Conservation (phyloP, 2,329 filamentous ascomycete genomes). For the Cladosporium oxysporum region DNA sequence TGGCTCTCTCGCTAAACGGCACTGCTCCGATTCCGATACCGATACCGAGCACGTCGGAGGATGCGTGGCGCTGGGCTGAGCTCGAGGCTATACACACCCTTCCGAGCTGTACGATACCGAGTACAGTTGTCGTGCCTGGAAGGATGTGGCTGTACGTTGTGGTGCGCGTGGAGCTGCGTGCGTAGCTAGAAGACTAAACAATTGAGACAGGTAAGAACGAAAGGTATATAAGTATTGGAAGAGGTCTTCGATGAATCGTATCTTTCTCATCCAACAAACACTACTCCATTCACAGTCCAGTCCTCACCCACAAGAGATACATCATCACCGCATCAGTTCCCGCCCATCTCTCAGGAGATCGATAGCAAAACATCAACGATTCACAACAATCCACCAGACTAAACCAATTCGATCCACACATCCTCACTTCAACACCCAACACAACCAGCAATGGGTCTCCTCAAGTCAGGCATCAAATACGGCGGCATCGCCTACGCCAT, state of each 20-base stretch:
- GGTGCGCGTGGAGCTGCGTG: neutral
- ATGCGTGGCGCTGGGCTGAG: slow-evolving; percentile 1
- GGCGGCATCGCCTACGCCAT: slow-evolving; percentile 10
- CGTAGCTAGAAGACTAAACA: neutral
- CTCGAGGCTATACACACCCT: neutral
- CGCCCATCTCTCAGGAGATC: neutral
- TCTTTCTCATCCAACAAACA: neutral
- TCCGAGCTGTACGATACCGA: neutral
- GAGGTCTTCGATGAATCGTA: neutral
- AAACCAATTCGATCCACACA: neutral
- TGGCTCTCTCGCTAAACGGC: slow-evolving; percentile 1
- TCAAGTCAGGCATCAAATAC: slow-evolving; percentile 5
- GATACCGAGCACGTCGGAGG: neutral
- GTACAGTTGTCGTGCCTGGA: neutral
- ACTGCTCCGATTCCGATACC: neutral
- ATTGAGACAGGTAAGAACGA: neutral
- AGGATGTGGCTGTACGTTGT: neutral
- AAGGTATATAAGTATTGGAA: neutral
- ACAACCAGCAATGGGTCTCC: neutral
- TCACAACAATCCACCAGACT: neutral
- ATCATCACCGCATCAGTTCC: neutral
- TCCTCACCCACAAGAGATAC: neutral
- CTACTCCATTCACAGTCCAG: neutral
- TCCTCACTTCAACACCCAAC: neutral
- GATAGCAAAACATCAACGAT: neutral